A percentile compares a stretch with the other conserved stretches of the same genome.
phyloP scores from a whole-genome alignment of 2,329 filamentous ascomycete genomes.

The Zasmidium cellare region DNA sequence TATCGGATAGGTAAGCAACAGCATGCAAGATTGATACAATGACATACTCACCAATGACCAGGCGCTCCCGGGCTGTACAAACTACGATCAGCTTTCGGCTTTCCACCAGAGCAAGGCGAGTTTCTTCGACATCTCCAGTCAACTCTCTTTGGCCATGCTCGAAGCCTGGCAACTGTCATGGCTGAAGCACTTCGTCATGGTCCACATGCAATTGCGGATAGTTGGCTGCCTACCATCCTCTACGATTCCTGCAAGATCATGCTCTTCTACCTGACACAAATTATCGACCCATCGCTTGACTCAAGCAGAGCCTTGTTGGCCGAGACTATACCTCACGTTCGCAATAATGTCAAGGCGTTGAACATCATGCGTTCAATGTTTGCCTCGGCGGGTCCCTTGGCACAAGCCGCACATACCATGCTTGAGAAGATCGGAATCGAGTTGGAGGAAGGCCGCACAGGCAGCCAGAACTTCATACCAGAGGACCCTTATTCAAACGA shows the following conservation, averaged over 20 bases:
- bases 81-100: conserved; percentile 21
- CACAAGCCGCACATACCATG: conserved; percentile 24
- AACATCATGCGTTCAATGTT: conserved; percentile 28
- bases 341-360: conserved; percentile 25
- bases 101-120: conserved; percentile 21
- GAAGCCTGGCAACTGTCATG: conserved; percentile 25
- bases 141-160: conserved; percentile 24
- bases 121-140: conserved; percentile 23
- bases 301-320: conserved; percentile 20
- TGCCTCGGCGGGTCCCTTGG: conserved; percentile 21
- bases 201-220: conserved; percentile 25
- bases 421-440: conserved; percentile 25
- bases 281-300: conserved; percentile 23
- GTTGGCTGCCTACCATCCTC: conserved; percentile 24
- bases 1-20: conserved; percentile 17
- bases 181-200: conserved; percentile 26
- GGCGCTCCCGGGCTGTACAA: conserved; percentile 24
- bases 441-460: conserved; percentile 15
- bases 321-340: conserved; percentile 24
- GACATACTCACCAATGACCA: not conserved
- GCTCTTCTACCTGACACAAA: conserved; percentile 26
- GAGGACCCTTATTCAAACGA: conserved; percentile 26
- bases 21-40: not conserved
- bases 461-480: conserved; percentile 20
- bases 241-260: conserved; percentile 29